Base-by-base conservation (phyloP, 2,329 filamentous ascomycete genomes). In the Hymenoscyphus occultus region DNA sequence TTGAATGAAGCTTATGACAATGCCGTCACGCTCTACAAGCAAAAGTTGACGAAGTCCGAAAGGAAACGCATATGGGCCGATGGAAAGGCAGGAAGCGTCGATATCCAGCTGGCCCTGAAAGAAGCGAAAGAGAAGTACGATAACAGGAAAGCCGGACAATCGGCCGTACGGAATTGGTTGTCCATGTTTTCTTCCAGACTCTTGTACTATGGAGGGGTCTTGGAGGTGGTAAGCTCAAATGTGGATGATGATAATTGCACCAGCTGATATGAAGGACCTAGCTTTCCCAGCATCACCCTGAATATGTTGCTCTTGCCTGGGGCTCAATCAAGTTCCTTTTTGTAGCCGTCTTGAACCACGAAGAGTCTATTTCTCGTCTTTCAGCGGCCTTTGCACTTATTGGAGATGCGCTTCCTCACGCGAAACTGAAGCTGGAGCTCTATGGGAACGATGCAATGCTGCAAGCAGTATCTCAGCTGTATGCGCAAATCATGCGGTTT, bases 401-500 rank as follows among this genome's bases (percentile, higher is more conserved):
- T 32, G 67, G 60, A 10, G 68, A 69, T 39, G 14, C 42, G 12
- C 54, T 70, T 1, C 68, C 67, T 6, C 59, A 62, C 45, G 61
- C 56, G 4, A 40, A 67, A 3, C 22, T 69, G 1, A 48, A 22
- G 1, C 12, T 59, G 1, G 35, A 22, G 5, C 64, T 72, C 5
- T 74, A 74, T 51, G 72, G 70, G 2, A 74, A 70, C 6, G 40
- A 63, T 0, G 13, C 28, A 13, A 73, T 76, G 67, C 67, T 67
- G 57, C 7, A 67, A 12, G 64, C 69, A 5, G 56, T 75, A 6
- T 57, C 64, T 1, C 35, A 59, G 14, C 65, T 77, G 0, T 76
- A 76, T 60, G 66, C 68, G 1, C 56, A 70, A 9, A 69, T 77
- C 14, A 35, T 77, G 0, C 59, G 61, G 31, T 76, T 77, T 35